A percentile compares a stretch with the other conserved stretches of the same genome.
Conservation (phyloP, 257 asterid species). For the Eucommia ulmoides region DNA sequence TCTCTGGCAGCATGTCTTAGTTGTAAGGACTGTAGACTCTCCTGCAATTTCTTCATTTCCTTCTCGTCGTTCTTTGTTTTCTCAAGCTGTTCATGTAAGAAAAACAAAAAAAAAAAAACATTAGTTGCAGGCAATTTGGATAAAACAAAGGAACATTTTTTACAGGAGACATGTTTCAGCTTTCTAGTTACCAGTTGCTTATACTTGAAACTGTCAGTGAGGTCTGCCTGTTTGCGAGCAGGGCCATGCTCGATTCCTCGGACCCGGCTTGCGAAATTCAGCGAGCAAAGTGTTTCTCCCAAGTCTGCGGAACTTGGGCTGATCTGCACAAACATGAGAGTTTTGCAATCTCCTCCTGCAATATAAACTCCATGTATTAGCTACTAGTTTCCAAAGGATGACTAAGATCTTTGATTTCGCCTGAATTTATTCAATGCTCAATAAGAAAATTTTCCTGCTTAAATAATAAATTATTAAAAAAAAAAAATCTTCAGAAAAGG, state of each 20-base stretch:
- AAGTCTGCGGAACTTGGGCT: slow-evolving; percentile 63
- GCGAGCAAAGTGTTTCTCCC: slow-evolving; percentile 85
- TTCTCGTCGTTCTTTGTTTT: slow-evolving; percentile 80
- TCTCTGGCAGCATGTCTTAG: slow-evolving; percentile 69
- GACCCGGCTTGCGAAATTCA: slow-evolving; percentile 86
- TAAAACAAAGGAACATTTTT: neutral
- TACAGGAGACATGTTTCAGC: no score
- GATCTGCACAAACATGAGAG: slow-evolving; percentile 72
- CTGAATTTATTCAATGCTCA: no score
- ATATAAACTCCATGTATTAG: slow-evolving; percentile 14
- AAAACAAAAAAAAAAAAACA: neutral
- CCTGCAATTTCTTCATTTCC: slow-evolving; percentile 84
- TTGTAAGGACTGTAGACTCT: slow-evolving; percentile 63
- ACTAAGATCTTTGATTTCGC: no score
- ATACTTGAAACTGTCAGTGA: slow-evolving; percentile 54
- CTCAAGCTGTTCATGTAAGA: slow-evolving; percentile 54
- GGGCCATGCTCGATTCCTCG: slow-evolving; percentile 94
- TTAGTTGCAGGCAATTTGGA: slow-evolving; percentile 9
- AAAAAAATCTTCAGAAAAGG: no score
- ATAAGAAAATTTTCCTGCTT: no score
- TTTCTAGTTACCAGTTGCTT: slow-evolving; percentile 63
- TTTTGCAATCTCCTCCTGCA: slow-evolving; percentile 97
- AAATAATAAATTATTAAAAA: no score
- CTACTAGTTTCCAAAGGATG: no score
- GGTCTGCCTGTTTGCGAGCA: slow-evolving; percentile 68